phyloP scores from a whole-genome alignment of 2,329 filamentous ascomycete genomes.

The Fonsecaea nubica region DNA sequence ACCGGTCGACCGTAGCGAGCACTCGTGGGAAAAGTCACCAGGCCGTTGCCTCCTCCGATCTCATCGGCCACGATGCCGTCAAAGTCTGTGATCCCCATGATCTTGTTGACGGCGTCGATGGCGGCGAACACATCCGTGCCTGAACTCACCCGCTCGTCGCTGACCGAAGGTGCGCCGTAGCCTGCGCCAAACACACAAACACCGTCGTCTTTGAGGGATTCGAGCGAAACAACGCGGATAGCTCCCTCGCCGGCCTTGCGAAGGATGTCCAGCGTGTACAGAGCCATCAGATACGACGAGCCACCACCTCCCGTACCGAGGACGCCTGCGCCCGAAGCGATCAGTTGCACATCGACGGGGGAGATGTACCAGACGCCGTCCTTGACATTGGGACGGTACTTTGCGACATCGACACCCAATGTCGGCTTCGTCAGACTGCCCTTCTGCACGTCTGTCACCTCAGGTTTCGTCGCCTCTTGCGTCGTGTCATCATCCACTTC shows the following conservation, averaged over 20 bases:
- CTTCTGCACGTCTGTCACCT: constrained; percentile 24
- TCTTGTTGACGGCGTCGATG: constrained; percentile 48
- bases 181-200: constrained; percentile 54
- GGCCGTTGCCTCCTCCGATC: constrained; percentile 50
- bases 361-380: constrained; percentile 48
- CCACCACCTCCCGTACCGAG: constrained; percentile 52
- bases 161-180: constrained; percentile 50
- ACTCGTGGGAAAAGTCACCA: constrained; percentile 43
- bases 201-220: constrained; percentile 48
- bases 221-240: constrained; percentile 52
- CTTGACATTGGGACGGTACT: constrained; percentile 45
- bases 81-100: constrained; percentile 46
- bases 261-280: constrained; percentile 52
- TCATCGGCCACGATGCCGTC: constrained; percentile 46
- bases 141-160: constrained; percentile 41
- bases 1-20: constrained; percentile 48
- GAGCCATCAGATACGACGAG: constrained; percentile 53
- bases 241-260: constrained; percentile 44
- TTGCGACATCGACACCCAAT: constrained; percentile 41
- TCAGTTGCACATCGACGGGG: constrained; percentile 47
- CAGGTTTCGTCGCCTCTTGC: constrained; percentile 35
- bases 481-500: constrained; percentile 39
- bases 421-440: constrained; percentile 24
- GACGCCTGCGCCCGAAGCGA: constrained; percentile 48
- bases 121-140: constrained; percentile 42